Evolutionary conservation across 2,329 filamentous ascomycete genomes (phyloP).

Genomic region (Fusarium nisikadoi): DNA sequence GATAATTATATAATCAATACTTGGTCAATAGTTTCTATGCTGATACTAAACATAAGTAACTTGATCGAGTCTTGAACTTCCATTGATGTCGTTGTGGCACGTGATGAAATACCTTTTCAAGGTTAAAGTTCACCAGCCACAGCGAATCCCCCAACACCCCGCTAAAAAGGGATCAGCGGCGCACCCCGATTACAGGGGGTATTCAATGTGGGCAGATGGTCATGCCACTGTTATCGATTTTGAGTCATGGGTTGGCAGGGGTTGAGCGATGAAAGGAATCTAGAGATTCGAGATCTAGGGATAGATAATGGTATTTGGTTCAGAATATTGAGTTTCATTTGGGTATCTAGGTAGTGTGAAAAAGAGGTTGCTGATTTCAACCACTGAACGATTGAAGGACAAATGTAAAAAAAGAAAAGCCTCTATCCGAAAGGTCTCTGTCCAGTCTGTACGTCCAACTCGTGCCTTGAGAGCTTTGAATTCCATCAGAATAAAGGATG

Average conservation of each 20-base stretch:
- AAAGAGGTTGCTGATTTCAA: constrained; percentile 10
- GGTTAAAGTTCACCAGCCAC: constrained; percentile 26
- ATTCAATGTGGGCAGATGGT: constrained; percentile 41
- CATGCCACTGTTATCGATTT: constrained; percentile 35
- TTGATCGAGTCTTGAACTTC: neutral
- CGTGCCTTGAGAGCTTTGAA: neutral
- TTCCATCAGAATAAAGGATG: constrained; percentile 1
- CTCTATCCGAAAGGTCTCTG: neutral
- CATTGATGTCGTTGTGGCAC: neutral
- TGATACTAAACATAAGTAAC: neutral
- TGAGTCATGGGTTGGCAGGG: constrained; percentile 20
- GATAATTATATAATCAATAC: neutral
- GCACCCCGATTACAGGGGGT: constrained; percentile 27
- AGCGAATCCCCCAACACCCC: constrained; percentile 1
- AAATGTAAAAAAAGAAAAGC: neutral
- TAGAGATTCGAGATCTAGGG: neutral
- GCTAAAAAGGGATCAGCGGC: constrained; percentile 23
- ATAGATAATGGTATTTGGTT: neutral
- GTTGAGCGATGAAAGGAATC: constrained; percentile 3
- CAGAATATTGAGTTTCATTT: constrained; percentile 22
- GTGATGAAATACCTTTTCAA: neutral
- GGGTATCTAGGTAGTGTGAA: constrained; percentile 31
- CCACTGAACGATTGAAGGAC: constrained; percentile 9
- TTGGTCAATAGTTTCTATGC: neutral
- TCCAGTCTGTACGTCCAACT: neutral